Evolutionary conservation across 2,329 filamentous ascomycete species (phyloP).

Genomic region (Calonectria multiphialidica): DNA sequence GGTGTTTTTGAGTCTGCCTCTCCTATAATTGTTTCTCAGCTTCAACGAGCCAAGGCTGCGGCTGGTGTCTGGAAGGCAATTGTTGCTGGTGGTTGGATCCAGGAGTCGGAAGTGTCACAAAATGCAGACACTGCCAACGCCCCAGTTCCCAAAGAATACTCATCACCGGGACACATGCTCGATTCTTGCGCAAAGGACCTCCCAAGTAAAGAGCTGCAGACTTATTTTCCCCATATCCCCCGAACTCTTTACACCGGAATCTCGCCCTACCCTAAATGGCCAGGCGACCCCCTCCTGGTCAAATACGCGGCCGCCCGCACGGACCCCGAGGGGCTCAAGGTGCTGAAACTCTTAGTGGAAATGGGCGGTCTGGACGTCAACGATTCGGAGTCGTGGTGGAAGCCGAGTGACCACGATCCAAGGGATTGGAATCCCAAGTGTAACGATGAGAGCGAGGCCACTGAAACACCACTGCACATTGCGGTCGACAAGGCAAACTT

Average conservation of each 20-base stretch:
- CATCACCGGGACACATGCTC: not conserved
- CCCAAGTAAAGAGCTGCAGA: conserved; percentile 4
- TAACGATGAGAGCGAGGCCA: conserved; percentile 14
- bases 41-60: not conserved
- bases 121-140: too few species aligned
- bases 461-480: conserved; percentile 18
- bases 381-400: conserved; percentile 19
- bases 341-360: conserved; percentile 18
- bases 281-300: conserved; percentile 4
- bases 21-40: not conserved
- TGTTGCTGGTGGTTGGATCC: not conserved
- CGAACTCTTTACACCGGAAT: conserved; percentile 14
- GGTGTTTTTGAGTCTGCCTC: not conserved
- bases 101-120: not conserved
- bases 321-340: conserved; percentile 1
- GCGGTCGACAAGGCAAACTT: conserved; percentile 18
- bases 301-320: conserved; percentile 15
- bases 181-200: not conserved
- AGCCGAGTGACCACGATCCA: conserved; percentile 18
- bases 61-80: conserved; percentile 1
- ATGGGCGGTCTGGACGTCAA: conserved; percentile 26
- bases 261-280: conserved; percentile 21
- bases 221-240: conserved; percentile 14
- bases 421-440: conserved; percentile 22
- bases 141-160: not conserved